These are phyloP conservation scores for Amanita pallidorosea DNA, from an alignment of 768 basidiomycete species.

Conservation along the genomic window DNA sequence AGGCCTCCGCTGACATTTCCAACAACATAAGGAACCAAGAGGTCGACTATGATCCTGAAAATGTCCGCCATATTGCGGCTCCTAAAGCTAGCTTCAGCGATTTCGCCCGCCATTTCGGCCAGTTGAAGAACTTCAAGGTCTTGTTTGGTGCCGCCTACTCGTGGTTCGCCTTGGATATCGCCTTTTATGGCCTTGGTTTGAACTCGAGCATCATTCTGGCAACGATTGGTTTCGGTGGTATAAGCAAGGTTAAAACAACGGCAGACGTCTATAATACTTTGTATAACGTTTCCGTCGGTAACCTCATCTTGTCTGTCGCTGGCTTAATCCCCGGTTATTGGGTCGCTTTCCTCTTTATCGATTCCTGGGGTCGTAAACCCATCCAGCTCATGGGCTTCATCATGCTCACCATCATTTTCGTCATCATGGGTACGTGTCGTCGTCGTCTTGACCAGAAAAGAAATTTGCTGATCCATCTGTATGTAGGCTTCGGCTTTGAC, in stretches of 20 bases:
- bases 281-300: conserved; percentile 59
- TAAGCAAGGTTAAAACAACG: conserved; percentile 18
- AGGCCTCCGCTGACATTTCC: conserved; percentile 65
- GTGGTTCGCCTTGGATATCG: conserved; percentile 87
- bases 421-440: conserved; percentile 53
- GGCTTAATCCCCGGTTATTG: conserved; percentile 82
- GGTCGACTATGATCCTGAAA: conserved; percentile 41
- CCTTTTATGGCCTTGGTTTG: conserved; percentile 83
- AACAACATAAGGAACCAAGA: conserved; percentile 45
- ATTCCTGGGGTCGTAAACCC: conserved; percentile 72
- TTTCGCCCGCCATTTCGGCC: conserved; percentile 56
- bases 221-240: conserved; percentile 62
- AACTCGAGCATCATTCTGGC: conserved; percentile 70
- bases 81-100: conserved; percentile 63
- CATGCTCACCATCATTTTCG: conserved; percentile 53
- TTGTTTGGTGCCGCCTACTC: conserved; percentile 71
- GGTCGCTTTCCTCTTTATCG: conserved; percentile 54
- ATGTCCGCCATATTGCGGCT: conserved; percentile 48
- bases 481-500: conserved; percentile 56
- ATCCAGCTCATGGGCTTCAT: conserved; percentile 75
- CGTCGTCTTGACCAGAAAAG: background rate
- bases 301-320: conserved; percentile 63
- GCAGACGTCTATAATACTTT: conserved; percentile 44
- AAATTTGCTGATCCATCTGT: background rate
- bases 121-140: conserved; percentile 73